Base-by-base conservation (phyloP, 306 rosid genomes). In the Echinosophora koreensis region DNA sequence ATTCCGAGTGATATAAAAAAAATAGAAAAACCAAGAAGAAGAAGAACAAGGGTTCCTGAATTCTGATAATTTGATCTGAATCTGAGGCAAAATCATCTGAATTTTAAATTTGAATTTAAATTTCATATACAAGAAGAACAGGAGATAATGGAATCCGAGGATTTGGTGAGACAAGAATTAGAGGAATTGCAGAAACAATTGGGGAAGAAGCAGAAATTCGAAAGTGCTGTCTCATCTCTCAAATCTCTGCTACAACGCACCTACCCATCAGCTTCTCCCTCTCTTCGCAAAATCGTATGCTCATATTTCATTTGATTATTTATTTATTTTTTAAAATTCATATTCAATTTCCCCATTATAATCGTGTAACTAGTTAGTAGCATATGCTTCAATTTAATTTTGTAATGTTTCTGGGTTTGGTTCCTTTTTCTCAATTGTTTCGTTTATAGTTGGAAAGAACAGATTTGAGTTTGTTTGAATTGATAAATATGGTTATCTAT, bases 171-270 rank as follows among this genome's bases (percentile, higher is more conserved):
- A 37, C 81, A 65, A 13, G 80, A 83, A 83, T 83, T 94, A 78
- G 97, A 94, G 80, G 92, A 89, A 62, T 77, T 94, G 85, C 92
- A 87, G 67, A 88, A 83, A 76, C 91, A 87, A 57, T 81, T 93
- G 37, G 89, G 89, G 62, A 93, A 88, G 89, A 93, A 91, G 88
- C 95, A 34, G 1, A 84, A 84, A 13, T 93, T 93, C 75, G 97
- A 91, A 69, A 73, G 82, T n/a, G 91, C 96, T 54, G 88, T 95
- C 74, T 80, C 87, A 58, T 47, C 88, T 70, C 87, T 92, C 35
- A 74, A 78, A 61, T 88, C 89, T 41, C 87, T 95, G 49, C 88
- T 92, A 44, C 88, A 70, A 38, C 73, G 69, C 16, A 50, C 77
- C 9, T 95, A 86, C 42, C 77, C 87, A 17, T 82, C 91, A n/a